phyloP scores from a whole-genome alignment of 2,329 filamentous ascomycete genomes.

The Coniochaeta prunicola region DNA sequence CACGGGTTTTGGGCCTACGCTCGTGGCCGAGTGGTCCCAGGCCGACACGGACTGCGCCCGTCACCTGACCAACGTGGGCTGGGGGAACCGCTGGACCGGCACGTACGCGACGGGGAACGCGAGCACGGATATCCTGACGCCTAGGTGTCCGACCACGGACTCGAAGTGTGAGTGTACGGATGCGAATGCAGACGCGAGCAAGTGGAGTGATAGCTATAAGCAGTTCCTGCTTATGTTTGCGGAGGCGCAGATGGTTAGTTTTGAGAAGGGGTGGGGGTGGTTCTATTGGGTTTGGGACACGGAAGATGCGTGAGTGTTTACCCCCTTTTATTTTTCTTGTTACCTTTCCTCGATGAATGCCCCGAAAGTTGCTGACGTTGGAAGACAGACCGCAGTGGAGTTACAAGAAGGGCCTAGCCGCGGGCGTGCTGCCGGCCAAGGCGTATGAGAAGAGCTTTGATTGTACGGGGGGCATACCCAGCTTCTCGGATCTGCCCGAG shows the following conservation, averaged over 20 bases:
- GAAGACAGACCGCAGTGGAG: constrained; percentile 66
- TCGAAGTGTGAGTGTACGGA: constrained; percentile 61
- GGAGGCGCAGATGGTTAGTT: constrained; percentile 90
- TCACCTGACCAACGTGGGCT: constrained; percentile 82
- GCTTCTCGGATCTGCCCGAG: constrained; percentile 46
- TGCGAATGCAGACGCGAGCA: constrained; percentile 66
- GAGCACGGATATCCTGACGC: constrained; percentile 55
- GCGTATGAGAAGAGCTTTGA: constrained; percentile 65
- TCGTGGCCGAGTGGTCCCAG: constrained; percentile 96
- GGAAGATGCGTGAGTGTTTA: constrained; percentile 42
- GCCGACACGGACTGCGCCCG: constrained; percentile 91
- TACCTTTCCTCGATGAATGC: neutral
- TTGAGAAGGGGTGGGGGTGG: constrained; percentile 93
- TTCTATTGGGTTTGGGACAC: constrained; percentile 99
- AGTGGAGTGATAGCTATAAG: constrained; percentile 71
- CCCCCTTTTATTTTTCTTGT: neutral
- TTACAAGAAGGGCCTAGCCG: constrained; percentile 70
- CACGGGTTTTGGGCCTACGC: constrained; percentile 84
- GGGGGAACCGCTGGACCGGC: constrained; percentile 87
- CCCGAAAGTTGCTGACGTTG: neutral
- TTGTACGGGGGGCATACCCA: constrained; percentile 51
- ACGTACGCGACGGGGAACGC: constrained; percentile 65
- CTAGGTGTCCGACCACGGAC: constrained; percentile 65
- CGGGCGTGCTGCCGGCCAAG: constrained; percentile 72
- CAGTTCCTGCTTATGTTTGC: constrained; percentile 83